Evolutionary conservation across 306 rosid genomes (phyloP).

Genomic region (Prunus campanulata): DNA sequence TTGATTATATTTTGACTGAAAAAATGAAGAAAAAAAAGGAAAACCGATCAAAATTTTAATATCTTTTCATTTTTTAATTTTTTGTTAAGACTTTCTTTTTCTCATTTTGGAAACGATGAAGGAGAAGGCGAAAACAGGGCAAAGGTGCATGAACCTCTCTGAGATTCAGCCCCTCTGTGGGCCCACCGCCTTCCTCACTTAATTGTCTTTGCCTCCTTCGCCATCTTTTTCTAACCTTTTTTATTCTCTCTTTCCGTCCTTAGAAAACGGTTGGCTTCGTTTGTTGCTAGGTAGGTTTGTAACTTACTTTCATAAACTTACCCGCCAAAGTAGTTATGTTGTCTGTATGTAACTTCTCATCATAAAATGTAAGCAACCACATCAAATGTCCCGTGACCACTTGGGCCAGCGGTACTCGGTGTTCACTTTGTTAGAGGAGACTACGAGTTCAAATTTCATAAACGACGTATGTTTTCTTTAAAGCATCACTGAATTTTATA

Average conservation of each 20-base stretch:
- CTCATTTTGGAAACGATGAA: not conserved
- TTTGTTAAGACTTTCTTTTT: not conserved
- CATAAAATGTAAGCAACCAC: too few relatives aligned
- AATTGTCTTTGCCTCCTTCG: not conserved
- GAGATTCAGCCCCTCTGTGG: conserved; percentile 11
- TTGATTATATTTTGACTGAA: conserved; percentile 19
- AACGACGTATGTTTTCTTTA: too few relatives aligned
- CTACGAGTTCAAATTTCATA: too few relatives aligned
- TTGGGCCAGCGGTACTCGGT: too few relatives aligned
- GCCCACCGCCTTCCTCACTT: conserved; percentile 8
- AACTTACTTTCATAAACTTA: too few relatives aligned
- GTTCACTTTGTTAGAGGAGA: too few relatives aligned
- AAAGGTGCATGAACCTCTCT: conserved; percentile 46
- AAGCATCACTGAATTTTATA: too few relatives aligned
- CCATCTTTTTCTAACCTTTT: not conserved
- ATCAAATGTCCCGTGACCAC: too few relatives aligned
- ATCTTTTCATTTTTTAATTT: not conserved
- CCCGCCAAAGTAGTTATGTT: too few relatives aligned
- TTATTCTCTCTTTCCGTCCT: not conserved
- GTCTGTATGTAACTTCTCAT: too few relatives aligned
- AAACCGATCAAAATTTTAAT: not conserved
- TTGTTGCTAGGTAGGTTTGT: not conserved
- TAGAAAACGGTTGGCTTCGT: too few relatives aligned
- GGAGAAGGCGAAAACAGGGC: not conserved
- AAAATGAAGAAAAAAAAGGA: conserved; percentile 7